These are phyloP conservation scores for Ceratobasidium sp. DNA, from an alignment of 1,284 basidiomycete species.

Conservation along the genomic window DNA sequence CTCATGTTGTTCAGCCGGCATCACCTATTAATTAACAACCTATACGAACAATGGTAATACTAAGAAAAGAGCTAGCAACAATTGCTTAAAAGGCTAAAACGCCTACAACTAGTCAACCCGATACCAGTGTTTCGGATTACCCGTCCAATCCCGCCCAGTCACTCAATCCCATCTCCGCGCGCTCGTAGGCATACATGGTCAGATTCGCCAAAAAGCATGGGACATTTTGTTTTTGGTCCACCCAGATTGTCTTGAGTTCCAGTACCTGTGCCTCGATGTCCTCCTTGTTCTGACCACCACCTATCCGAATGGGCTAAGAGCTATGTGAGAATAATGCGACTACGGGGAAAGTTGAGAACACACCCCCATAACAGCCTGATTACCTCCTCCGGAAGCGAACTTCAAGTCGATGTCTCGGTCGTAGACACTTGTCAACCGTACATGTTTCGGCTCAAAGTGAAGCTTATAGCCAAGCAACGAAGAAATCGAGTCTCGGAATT, in stretches of 20 bases:
- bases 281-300: conserved; percentile 41
- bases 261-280: conserved; percentile 35
- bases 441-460: conserved; percentile 85
- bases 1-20: no score
- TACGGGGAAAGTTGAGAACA: neutral
- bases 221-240: conserved; percentile 49
- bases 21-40: no score
- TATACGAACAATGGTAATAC: no score
- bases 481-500: conserved; percentile 85
- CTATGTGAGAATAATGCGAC: neutral
- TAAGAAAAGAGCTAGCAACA: no score
- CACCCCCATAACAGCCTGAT: conserved; percentile 44
- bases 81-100: no score
- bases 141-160: conserved; percentile 41
- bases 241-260: conserved; percentile 49
- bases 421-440: conserved; percentile 85
- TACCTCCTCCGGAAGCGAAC: conserved; percentile 38
- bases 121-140: neutral
- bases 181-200: conserved; percentile 49
- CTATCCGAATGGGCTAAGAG: conserved; percentile 36
- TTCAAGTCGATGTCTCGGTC: conserved; percentile 59
- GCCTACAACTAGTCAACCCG: no score
- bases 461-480: conserved; percentile 87
- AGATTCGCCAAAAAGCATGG: conserved; percentile 50
- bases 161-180: conserved; percentile 46